phyloP scores from a whole-genome alignment of 2,329 filamentous ascomycete species.

The Alternaria solani region DNA sequence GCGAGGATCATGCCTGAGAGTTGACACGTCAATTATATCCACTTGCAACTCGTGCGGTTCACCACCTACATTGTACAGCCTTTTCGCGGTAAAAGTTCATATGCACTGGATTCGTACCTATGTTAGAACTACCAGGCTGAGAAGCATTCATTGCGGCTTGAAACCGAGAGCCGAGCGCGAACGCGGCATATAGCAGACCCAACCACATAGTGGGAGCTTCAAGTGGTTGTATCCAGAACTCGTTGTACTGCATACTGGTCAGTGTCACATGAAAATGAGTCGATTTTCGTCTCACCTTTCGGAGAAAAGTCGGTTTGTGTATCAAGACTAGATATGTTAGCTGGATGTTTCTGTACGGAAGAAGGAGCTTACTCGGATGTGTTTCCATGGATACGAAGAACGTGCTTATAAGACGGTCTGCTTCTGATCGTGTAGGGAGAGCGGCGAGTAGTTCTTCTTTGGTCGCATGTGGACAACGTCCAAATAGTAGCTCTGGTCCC shows the following conservation, averaged over 20 bases:
- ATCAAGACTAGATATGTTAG: slow-evolving; percentile 32
- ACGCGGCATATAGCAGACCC: slow-evolving; percentile 54
- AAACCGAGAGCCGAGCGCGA: slow-evolving; percentile 43
- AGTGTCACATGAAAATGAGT: background rate
- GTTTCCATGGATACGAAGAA: slow-evolving; percentile 42
- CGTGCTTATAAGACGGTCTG: slow-evolving; percentile 33
- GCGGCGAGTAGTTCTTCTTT: slow-evolving; percentile 41
- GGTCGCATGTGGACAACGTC: slow-evolving; percentile 35
- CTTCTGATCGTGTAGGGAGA: slow-evolving; percentile 36
- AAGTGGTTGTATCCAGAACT: slow-evolving; percentile 54
- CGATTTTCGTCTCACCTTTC: slow-evolving; percentile 24
- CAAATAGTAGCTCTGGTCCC: slow-evolving; percentile 43
- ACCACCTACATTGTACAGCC: slow-evolving; percentile 33
- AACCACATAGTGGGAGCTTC: slow-evolving; percentile 54
- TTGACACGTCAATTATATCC: background rate
- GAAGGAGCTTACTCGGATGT: slow-evolving; percentile 30
- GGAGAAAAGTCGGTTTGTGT: slow-evolving; percentile 42
- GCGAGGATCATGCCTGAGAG: slow-evolving; percentile 33
- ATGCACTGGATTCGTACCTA: slow-evolving; percentile 23
- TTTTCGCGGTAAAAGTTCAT: slow-evolving; percentile 45
- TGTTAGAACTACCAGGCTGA: background rate
- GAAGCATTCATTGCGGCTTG: slow-evolving; percentile 27
- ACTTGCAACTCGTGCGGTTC: background rate
- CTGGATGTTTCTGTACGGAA: background rate
- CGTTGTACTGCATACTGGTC: slow-evolving; percentile 47